Evolutionary conservation across 306 rosid genomes (phyloP).

Genomic region (Delonix regia): DNA sequence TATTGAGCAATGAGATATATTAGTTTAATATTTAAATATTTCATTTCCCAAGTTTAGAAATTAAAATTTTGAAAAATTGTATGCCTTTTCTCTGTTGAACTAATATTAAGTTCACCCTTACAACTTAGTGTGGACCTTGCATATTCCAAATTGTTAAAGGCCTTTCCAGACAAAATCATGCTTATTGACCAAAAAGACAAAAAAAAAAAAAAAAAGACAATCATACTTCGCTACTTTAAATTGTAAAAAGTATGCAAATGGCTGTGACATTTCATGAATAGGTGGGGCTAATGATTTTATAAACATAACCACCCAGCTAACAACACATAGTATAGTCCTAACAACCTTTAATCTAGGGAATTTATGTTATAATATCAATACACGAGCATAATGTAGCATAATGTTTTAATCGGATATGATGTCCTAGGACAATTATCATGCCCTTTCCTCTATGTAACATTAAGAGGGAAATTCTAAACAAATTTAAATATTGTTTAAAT

Average conservation of each 20-base stretch:
- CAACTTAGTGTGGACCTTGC: not conserved
- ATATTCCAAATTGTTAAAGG: not conserved
- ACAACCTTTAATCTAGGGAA: not conserved
- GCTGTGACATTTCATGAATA: not conserved
- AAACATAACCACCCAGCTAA: not conserved
- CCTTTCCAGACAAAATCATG: not conserved
- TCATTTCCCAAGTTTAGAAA: not conserved
- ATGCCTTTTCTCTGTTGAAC: not conserved
- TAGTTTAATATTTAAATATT: too few species aligned
- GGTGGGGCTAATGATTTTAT: constrained; percentile 1
- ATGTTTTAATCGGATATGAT: not conserved
- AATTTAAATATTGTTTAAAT: too few species aligned
- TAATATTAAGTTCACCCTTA: not conserved
- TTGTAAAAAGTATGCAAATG: not conserved
- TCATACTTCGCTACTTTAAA: not conserved
- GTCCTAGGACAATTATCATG: not conserved
- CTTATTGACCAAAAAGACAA: constrained; percentile 6
- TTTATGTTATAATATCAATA: not conserved
- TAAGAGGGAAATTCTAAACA: too few species aligned
- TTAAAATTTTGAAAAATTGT: not conserved
- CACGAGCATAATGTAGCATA: not conserved
- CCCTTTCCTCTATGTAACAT: not conserved
- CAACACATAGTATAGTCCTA: not conserved
- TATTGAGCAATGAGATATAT: not conserved
- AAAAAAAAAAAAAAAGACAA: not conserved